Base-by-base conservation (phyloP, 257 asterid species). In the Cinchona pubescens region DNA sequence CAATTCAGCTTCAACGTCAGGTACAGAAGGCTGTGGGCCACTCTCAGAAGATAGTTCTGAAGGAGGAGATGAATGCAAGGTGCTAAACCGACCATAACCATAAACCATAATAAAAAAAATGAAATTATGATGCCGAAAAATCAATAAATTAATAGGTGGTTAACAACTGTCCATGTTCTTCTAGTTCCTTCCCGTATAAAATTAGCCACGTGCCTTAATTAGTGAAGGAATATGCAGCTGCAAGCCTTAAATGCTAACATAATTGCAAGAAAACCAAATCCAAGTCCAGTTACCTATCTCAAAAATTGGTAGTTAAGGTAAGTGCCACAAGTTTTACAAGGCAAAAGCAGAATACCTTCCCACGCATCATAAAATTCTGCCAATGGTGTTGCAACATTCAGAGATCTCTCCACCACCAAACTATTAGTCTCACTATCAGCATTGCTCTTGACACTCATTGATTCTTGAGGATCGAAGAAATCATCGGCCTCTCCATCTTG, bases 331-430 rank as follows among this genome's bases (percentile, higher is more conserved):
- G 38, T 37, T 23, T 3, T 49, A 69, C 13, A 48, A 63, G 71
- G 55, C 78, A 65, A 83, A 72, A 74, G 37, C 67, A 37, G 77
- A 76, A 73, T 80, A 95, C 99, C 99, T 88, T 95, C 99, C 98
- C 96, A 95, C 66, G 99, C 99, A 88, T 95, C 99, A 80, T 87
- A 95, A 86, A 91, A 92, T 83, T 91, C 98, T 25, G 95, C 83
- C 63, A 77, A 3, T 5, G 95, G 90, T 46, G 96, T 82, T 25
- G 85, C 58, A 19, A 83, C 74, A 86, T 79, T 87, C 71, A 82
- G 38, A 69, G 83, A 75, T 49, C 81, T 83, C 65, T 88, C 94
- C 1, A 78, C 76, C 74, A 77, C 90, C n/a, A n/a, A n/a, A 79
- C 82, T 78, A 74, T 68, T 87, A 70, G 79, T 83, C 78, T 89